phyloP scores from a whole-genome alignment of 2,329 filamentous ascomycete genomes.

The Plectosphaerella cucumerina region DNA sequence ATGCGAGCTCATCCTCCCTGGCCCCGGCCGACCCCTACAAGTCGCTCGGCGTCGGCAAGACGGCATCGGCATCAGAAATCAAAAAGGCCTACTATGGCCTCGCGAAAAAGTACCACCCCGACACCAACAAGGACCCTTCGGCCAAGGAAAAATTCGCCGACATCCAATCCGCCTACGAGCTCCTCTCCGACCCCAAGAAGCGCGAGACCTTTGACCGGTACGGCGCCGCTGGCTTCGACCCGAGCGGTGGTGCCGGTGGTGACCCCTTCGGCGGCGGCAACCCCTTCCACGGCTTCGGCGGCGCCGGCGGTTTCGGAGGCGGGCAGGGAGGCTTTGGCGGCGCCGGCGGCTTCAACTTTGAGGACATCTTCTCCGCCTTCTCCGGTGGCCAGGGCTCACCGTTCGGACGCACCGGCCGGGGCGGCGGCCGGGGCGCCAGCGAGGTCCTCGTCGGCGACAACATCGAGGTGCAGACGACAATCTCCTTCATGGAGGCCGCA shows the following conservation, averaged over 20 bases:
- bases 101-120: constrained; percentile 96
- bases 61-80: constrained; percentile 79
- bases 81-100: constrained; percentile 98
- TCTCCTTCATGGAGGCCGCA: constrained; percentile 94
- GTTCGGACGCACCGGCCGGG: constrained; percentile 49
- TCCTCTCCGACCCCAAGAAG: constrained; percentile 90
- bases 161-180: constrained; percentile 89
- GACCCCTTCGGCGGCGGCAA: constrained; percentile 60
- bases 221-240: constrained; percentile 83
- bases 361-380: constrained; percentile 91
- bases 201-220: constrained; percentile 88
- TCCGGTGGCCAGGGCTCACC: constrained; percentile 49
- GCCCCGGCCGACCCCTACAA: constrained; percentile 78
- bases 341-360: constrained; percentile 79
- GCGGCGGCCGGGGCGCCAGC: constrained; percentile 58
- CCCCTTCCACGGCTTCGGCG: constrained; percentile 54
- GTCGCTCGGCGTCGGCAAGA: constrained; percentile 78
- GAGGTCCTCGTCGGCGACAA: constrained; percentile 90
- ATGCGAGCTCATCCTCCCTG: constrained; percentile 49
- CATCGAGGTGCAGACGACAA: constrained; percentile 89
- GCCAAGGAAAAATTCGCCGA: constrained; percentile 95
- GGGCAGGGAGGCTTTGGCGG: constrained; percentile 73
- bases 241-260: constrained; percentile 58
- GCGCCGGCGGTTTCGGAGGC: constrained; percentile 51
- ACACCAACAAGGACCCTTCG: constrained; percentile 92